These are phyloP conservation scores for Candida nonsorbophila DNA, from an alignment of 805 yeast genomes.

Conservation along the genomic window DNA sequence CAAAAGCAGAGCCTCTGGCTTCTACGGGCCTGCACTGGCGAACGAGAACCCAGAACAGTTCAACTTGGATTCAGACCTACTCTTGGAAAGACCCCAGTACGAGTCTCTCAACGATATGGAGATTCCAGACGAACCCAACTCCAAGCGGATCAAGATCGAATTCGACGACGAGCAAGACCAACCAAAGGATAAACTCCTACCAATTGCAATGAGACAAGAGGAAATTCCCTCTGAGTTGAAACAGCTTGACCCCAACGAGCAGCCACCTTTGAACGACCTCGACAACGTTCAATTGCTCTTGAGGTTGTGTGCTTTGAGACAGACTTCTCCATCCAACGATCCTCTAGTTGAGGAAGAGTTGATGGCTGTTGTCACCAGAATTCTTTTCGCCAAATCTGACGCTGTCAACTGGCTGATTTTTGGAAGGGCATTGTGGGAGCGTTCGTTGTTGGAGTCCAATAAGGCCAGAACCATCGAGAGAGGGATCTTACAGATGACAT, in stretches of 20 bases:
- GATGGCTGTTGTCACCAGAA: constrained; percentile 68
- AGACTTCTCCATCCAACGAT: constrained; percentile 67
- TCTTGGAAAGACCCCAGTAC: constrained; percentile 70
- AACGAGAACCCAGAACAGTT: constrained; percentile 47
- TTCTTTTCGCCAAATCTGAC: constrained; percentile 42
- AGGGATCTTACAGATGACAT: constrained; percentile 89
- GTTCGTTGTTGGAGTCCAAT: constrained; percentile 77
- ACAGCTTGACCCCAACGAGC: constrained; percentile 71
- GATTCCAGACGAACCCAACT: constrained; percentile 25
- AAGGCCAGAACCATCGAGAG: constrained; percentile 87
- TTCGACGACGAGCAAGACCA: constrained; percentile 14
- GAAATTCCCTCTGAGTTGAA: constrained; percentile 53
- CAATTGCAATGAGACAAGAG: constrained; percentile 58
- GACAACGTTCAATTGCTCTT: constrained; percentile 75
- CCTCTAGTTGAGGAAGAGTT: constrained; percentile 77
- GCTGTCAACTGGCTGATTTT: constrained; percentile 70
- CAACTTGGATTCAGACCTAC: constrained; percentile 66
- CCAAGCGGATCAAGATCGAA: constrained; percentile 28
- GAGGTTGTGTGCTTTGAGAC: constrained; percentile 56
- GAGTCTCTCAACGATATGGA: constrained; percentile 52
- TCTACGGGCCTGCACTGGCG: constrained; percentile 7
- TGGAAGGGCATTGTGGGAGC: constrained; percentile 82
- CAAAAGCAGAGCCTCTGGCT: constrained; percentile 30
- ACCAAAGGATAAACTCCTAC: constrained; percentile 39
- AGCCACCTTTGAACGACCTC: constrained; percentile 63